These are phyloP conservation scores for Immersiporthe knoxdaviesiana DNA, from an alignment of 2,329 filamentous ascomycete species.

Conservation along the genomic window DNA sequence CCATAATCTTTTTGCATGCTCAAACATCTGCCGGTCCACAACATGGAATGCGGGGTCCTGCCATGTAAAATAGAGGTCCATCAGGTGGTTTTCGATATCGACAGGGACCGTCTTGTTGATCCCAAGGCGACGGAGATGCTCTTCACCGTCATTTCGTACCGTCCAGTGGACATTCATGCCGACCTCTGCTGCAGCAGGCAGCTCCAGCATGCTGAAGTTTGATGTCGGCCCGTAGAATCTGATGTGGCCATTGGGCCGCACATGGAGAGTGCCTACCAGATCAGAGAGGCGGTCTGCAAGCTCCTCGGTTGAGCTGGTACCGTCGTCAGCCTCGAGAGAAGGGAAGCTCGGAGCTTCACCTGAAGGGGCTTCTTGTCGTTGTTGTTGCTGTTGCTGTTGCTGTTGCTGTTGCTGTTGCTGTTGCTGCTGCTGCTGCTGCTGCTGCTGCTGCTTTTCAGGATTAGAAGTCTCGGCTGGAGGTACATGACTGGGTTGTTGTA, in stretches of 20 bases:
- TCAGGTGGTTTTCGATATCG: slow-evolving; percentile 31
- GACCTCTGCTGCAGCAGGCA: slow-evolving; percentile 38
- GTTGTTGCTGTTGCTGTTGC: too few species aligned
- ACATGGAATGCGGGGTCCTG: slow-evolving; percentile 35
- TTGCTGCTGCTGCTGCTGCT: too few species aligned
- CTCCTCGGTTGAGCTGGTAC: slow-evolving; percentile 31
- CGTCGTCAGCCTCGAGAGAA: slow-evolving; percentile 24
- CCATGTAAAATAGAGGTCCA: slow-evolving; percentile 35
- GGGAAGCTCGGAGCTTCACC: not conserved
- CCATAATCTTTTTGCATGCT: slow-evolving; percentile 33
- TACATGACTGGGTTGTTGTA: not conserved
- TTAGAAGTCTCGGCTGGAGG: too few species aligned
- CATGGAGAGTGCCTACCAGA: slow-evolving; percentile 47
- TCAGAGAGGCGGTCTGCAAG: slow-evolving; percentile 48
- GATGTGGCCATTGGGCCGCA: slow-evolving; percentile 28
- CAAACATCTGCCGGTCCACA: slow-evolving; percentile 34
- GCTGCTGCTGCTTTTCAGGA: too few species aligned
- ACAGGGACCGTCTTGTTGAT: slow-evolving; percentile 18
- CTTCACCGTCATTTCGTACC: slow-evolving; percentile 39
- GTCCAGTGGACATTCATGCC: slow-evolving; percentile 44
- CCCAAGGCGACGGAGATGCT: not conserved
- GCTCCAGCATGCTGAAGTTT: slow-evolving; percentile 47
- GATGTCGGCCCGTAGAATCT: slow-evolving; percentile 39
- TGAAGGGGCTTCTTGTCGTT: not conserved
- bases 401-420: too few species aligned